A percentile compares a stretch with the other conserved stretches of the same genome.
Evolutionary conservation across 1,284 basidiomycete species (phyloP).

Genomic region (Apiotrichum gracile): DNA sequence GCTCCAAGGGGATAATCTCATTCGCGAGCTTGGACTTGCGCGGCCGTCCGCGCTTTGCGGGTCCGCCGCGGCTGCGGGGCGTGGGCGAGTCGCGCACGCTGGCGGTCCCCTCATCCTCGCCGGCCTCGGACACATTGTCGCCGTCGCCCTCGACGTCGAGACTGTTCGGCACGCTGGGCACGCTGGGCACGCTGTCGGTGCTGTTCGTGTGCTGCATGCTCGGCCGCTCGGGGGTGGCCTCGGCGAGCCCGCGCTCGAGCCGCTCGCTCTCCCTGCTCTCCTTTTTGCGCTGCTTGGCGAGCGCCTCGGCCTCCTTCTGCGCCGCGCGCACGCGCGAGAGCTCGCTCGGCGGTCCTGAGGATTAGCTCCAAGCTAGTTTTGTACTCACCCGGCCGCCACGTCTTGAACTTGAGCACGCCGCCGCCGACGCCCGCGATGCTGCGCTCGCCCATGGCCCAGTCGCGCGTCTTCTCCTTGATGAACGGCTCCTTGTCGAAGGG

Average conservation of each 20-base stretch:
- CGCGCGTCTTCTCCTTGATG: slow-evolving; percentile 32
- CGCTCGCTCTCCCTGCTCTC: slow-evolving; percentile 9
- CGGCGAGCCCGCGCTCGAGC: background rate
- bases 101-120: slow-evolving; percentile 22
- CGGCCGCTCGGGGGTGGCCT: slow-evolving; percentile 15
- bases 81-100: slow-evolving; percentile 6
- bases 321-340: slow-evolving; percentile 29
- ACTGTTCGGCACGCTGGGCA: background rate
- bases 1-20: slow-evolving; percentile 31
- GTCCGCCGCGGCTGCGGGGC: slow-evolving; percentile 3
- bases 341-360: slow-evolving; percentile 33
- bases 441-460: slow-evolving; percentile 27
- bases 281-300: slow-evolving; percentile 19
- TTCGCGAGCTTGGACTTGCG: slow-evolving; percentile 41
- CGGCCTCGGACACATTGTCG: slow-evolving; percentile 20
- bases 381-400: slow-evolving; percentile 35
- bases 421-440: slow-evolving; percentile 33
- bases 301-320: slow-evolving; percentile 34
- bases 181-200: slow-evolving; percentile 12
- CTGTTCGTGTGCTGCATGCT: slow-evolving; percentile 8
- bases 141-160: background rate
- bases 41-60: slow-evolving; percentile 17
- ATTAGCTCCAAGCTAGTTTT: slow-evolving; percentile 21
- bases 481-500: slow-evolving; percentile 36
- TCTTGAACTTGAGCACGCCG: slow-evolving; percentile 34